phyloP scores from a whole-genome alignment of 129 eudicot genomes.

The Artemisia tridentata region DNA sequence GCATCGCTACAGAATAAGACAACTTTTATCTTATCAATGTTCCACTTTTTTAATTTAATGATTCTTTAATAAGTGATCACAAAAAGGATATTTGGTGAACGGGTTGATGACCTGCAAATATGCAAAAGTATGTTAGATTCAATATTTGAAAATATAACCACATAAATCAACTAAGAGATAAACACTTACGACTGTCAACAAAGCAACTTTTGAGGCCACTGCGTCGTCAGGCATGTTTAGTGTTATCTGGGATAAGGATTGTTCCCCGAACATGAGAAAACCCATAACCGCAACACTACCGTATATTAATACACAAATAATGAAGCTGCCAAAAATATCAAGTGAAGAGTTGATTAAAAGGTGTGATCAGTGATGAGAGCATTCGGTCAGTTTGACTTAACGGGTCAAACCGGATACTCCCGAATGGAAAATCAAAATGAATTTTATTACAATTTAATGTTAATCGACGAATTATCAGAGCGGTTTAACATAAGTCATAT shows the following conservation, averaged over 20 bases:
- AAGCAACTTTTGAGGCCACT: constrained; percentile 63
- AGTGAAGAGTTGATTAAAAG: constrained; percentile 12
- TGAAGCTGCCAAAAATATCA: constrained; percentile 50
- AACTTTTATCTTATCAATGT: neutral
- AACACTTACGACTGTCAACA: constrained; percentile 77
- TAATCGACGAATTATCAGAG: no score
- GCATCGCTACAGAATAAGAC: neutral
- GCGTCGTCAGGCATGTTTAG: constrained; percentile 65
- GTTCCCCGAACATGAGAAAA: constrained; percentile 83
- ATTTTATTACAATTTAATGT: no score
- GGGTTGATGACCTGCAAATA: constrained; percentile 31
- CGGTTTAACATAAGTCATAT: no score
- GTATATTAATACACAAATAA: constrained; percentile 52
- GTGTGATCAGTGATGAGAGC: constrained; percentile 2
- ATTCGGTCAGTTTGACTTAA: constrained; percentile 16
- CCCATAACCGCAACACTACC: constrained; percentile 79
- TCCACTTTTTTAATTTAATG: neutral
- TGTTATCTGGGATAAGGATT: constrained; percentile 68
- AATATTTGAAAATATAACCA: neutral
- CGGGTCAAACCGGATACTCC: constrained; percentile 13
- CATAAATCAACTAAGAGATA: constrained; percentile 1
- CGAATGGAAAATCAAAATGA: neutral
- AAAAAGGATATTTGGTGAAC: constrained; percentile 36
- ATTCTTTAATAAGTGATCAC: constrained; percentile 1
- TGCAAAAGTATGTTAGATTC: constrained; percentile 4